phyloP scores from a whole-genome alignment of 495 filamentous ascomycete species.

The Aspergillus sclerotiicarbonarius region DNA sequence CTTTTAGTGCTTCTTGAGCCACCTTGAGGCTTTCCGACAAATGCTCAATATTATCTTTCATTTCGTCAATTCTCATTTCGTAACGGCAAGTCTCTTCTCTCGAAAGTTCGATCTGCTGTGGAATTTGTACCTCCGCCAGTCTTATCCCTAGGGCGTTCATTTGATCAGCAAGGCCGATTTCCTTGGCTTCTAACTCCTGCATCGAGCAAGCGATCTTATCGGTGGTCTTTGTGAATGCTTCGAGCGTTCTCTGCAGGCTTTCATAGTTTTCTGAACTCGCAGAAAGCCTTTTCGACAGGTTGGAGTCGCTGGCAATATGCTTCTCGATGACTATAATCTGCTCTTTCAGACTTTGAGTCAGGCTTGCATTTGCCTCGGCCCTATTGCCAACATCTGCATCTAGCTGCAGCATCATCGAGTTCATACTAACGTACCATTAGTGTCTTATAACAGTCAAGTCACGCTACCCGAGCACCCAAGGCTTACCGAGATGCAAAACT shows the following conservation, averaged over 20 bases:
- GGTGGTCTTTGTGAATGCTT: slow-evolving; percentile 19
- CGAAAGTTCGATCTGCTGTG: slow-evolving; percentile 8
- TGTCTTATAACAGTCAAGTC: background rate
- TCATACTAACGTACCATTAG: slow-evolving; percentile 16
- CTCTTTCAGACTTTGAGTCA: slow-evolving; percentile 19
- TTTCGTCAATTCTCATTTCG: slow-evolving; percentile 22
- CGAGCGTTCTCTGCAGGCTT: slow-evolving; percentile 20
- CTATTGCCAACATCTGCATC: slow-evolving; percentile 13
- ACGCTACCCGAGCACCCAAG: background rate
- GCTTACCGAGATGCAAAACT: slow-evolving; percentile 26
- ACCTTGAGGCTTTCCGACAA: slow-evolving; percentile 14
- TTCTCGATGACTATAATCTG: slow-evolving; percentile 20
- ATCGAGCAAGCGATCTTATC: slow-evolving; percentile 20
- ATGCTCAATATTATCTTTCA: slow-evolving; percentile 28
- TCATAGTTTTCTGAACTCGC: slow-evolving; percentile 12
- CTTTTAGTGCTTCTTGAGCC: slow-evolving; percentile 16
- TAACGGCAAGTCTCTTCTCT: slow-evolving; percentile 9
- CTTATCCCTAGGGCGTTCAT: slow-evolving; percentile 23
- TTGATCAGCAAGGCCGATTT: slow-evolving; percentile 18
- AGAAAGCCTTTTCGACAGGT: slow-evolving; percentile 25
- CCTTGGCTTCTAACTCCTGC: slow-evolving; percentile 13
- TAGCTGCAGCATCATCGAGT: slow-evolving; percentile 19
- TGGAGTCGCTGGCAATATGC: slow-evolving; percentile 23
- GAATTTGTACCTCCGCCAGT: slow-evolving; percentile 23
- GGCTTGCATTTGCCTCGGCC: slow-evolving; percentile 15